phyloP scores from a whole-genome alignment of 345 rosid species.

The Conringia planisiliqua region DNA sequence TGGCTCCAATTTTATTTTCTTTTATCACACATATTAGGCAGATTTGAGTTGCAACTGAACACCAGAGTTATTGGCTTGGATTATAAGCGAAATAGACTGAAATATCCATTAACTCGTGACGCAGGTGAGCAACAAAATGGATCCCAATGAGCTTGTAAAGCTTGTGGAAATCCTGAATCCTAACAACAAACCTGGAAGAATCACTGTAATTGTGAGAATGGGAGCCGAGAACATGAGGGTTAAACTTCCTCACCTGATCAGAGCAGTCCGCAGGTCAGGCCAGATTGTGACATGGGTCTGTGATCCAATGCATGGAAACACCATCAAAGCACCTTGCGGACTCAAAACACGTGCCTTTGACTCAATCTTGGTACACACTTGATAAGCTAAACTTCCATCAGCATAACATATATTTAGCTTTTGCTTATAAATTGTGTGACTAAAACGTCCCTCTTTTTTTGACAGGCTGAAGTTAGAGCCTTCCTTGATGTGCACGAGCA shows the following conservation, averaged over 20 bases:
- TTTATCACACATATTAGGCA: too few species aligned
- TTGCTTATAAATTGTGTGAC: not conserved
- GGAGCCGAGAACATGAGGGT: constrained; percentile 69
- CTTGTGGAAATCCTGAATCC: constrained; percentile 58
- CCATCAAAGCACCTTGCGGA: constrained; percentile 65
- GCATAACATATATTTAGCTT: not conserved
- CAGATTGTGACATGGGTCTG: constrained; percentile 66
- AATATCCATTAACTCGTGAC: constrained; percentile 8
- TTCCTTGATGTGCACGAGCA: constrained; percentile 64
- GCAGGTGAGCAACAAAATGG: constrained; percentile 67
- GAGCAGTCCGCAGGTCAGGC: constrained; percentile 62
- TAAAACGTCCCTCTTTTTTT: not conserved
- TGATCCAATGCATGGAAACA: constrained; percentile 74
- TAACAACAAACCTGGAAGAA: constrained; percentile 55
- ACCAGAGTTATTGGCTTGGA: not conserved
- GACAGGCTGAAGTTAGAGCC: constrained; percentile 54
- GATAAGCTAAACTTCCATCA: constrained; percentile 5
- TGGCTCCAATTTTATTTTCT: not conserved
- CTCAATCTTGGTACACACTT: constrained; percentile 49
- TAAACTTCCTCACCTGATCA: constrained; percentile 55
- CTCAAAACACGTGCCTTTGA: constrained; percentile 68
- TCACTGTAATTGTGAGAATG: constrained; percentile 57
- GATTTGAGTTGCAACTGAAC: not conserved
- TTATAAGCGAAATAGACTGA: not conserved
- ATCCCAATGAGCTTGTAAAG: constrained; percentile 56